A percentile compares a stretch with the other conserved stretches of the same genome.
These are phyloP conservation scores for Parsonsia alboflavescens DNA, from an alignment of 257 asterid genomes.

Conservation along the genomic window DNA sequence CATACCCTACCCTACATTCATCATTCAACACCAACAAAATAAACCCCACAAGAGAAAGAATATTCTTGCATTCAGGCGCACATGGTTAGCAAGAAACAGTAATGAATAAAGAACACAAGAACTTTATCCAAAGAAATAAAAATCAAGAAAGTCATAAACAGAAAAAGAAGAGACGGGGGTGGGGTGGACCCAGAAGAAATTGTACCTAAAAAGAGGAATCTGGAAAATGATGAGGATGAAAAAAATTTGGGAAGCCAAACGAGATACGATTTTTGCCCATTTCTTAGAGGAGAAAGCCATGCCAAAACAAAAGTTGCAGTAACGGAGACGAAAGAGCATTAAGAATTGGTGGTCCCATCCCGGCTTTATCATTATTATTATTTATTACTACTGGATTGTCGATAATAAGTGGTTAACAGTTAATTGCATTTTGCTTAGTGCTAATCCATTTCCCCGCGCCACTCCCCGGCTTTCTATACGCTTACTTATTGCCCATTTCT, in stretches of 20 bases:
- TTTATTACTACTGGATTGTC: too few species aligned
- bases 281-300: constrained; percentile 51
- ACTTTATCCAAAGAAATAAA: not conserved
- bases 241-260: constrained; percentile 38
- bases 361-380: too few species aligned
- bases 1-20: not conserved
- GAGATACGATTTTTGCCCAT: constrained; percentile 41
- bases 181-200: not conserved
- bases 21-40: not conserved
- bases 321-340: not conserved
- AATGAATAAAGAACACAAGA: not conserved
- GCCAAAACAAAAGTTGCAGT: constrained; percentile 14
- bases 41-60: not conserved
- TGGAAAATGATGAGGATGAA: constrained; percentile 49
- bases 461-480: too few species aligned
- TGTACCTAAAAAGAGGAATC: constrained; percentile 67
- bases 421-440: not conserved
- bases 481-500: too few species aligned
- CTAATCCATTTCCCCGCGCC: not conserved
- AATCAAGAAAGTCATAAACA: not conserved
- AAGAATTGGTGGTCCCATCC: too few species aligned
- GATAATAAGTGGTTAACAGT: not conserved
- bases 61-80: not conserved
- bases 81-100: not conserved
- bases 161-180: not conserved